These are phyloP conservation scores for Blepharisma stoltei DNA, from an alignment of 73 alveolate species.

Conservation along the genomic window DNA sequence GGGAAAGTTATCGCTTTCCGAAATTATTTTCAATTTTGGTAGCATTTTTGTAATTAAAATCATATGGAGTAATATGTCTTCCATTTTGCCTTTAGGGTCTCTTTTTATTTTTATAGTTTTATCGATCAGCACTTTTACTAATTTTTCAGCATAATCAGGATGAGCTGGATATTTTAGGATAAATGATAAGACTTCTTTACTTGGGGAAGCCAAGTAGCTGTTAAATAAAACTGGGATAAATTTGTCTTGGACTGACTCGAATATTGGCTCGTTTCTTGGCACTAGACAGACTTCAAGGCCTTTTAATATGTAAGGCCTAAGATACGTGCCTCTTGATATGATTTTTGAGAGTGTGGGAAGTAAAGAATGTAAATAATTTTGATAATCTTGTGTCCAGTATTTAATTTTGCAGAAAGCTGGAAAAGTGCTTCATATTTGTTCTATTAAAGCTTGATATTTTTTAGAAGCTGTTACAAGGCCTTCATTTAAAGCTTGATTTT, in stretches of 20 bases:
- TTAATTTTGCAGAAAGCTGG: constrained; percentile 12
- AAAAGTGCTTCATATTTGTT: constrained; percentile 2
- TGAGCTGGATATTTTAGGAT: neutral
- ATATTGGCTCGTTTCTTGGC: neutral
- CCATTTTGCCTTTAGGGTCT: neutral
- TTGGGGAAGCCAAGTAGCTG: constrained; percentile 6
- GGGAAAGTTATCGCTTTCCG: neutral
- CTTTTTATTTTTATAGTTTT: neutral
- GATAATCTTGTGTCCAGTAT: neutral
- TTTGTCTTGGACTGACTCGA: constrained; percentile 10
- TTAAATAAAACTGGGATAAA: constrained; percentile 18
- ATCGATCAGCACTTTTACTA: neutral
- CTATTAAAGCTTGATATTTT: neutral
- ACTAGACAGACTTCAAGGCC: neutral
- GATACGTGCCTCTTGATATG: neutral
- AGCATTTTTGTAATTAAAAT: no score
- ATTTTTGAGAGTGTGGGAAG: neutral
- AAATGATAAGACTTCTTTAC: neutral
- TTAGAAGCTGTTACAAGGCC: constrained; percentile 9
- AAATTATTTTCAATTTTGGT: neutral
- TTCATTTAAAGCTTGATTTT: neutral
- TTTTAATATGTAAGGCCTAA: neutral
- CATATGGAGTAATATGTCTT: neutral
- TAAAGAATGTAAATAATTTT: neutral
- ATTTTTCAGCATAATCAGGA: constrained; percentile 13